A percentile compares a stretch with the other conserved stretches of the same genome.
These are phyloP conservation scores for Solanum ossicruentum DNA, from an alignment of 257 asterid species.

Conservation along the genomic window DNA sequence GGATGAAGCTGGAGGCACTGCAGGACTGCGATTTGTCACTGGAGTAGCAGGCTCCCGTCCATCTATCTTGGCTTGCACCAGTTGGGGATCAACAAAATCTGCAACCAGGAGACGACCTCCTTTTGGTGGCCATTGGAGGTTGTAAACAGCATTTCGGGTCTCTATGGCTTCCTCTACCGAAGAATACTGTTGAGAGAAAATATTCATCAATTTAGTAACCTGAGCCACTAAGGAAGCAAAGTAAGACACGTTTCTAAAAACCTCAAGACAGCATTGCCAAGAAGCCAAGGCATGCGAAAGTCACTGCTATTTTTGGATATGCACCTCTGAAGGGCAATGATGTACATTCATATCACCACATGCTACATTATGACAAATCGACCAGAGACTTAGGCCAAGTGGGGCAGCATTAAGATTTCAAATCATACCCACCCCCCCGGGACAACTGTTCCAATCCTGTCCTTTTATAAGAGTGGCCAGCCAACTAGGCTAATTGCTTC, in stretches of 20 bases:
- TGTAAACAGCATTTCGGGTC: slow-evolving; percentile 19
- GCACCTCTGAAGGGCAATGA: background rate
- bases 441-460: background rate
- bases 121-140: slow-evolving; percentile 26
- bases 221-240: background rate
- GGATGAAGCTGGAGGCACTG: background rate
- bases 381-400: background rate
- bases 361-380: background rate
- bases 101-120: slow-evolving; percentile 23
- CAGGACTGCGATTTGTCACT: background rate
- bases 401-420: background rate
- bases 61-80: slow-evolving; percentile 8
- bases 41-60: background rate
- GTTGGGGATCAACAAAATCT: slow-evolving; percentile 25
- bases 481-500: background rate
- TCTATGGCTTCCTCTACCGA: slow-evolving; percentile 19
- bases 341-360: background rate
- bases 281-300: background rate
- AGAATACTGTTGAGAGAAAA: slow-evolving; percentile 11
- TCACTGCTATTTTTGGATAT: background rate
- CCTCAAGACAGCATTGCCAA: background rate
- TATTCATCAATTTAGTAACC: background rate
- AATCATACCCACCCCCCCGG: background rate
- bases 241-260: background rate
- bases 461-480: background rate